These are phyloP conservation scores for Persicaria tinctoria DNA, from an alignment of 148 eudicot species.

Conservation along the genomic window DNA sequence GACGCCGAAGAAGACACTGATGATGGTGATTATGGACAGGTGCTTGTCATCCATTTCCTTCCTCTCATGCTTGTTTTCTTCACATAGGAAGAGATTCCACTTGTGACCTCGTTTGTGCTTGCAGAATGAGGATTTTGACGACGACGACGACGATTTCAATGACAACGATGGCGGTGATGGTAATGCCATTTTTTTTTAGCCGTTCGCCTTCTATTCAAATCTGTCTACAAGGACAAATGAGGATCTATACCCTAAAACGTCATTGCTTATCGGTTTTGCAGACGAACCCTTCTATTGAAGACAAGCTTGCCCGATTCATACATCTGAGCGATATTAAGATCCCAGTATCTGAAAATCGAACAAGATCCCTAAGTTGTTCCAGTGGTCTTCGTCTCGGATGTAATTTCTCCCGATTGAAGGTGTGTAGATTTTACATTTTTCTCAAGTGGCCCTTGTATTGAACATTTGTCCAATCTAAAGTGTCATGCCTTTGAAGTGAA, in stretches of 20 bases:
- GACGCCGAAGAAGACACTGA: slow-evolving; percentile 2
- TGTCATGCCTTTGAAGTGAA: too few species aligned
- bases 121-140: slow-evolving; percentile 19
- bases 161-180: slow-evolving; percentile 14
- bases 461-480: too few species aligned
- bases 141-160: slow-evolving; percentile 17
- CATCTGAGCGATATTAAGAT: too few species aligned
- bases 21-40: slow-evolving; percentile 16
- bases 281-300: slow-evolving; percentile 13
- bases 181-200: not conserved
- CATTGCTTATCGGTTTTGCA: not conserved
- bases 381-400: too few species aligned
- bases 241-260: not conserved
- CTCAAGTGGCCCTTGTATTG: too few species aligned
- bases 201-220: not conserved
- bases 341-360: too few species aligned
- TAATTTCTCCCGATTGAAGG: too few species aligned
- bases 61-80: not conserved
- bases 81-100: not conserved
- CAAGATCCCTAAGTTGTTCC: too few species aligned
- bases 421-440: too few species aligned
- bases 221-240: not conserved
- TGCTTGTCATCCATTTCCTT: not conserved
- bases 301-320: not conserved
- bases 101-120: not conserved